Percentiles rank a stretch among this genome's conserved stretches.
These are phyloP conservation scores for Mortierella sp. DNA, from an alignment of 371 early-diverging fungal genomes.

Conservation along the genomic window DNA sequence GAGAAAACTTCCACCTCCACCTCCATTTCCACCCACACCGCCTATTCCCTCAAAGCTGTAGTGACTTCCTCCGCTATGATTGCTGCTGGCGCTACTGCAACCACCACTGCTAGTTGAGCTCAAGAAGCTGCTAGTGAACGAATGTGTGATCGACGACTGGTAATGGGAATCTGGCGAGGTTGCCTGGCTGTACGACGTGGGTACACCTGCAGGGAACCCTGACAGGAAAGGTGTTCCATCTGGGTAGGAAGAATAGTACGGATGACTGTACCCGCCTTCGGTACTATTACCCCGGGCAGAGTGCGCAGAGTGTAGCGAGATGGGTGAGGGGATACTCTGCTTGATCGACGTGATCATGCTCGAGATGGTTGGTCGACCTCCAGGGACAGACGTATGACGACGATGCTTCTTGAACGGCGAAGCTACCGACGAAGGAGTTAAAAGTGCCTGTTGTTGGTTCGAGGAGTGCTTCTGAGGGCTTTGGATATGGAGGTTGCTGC, in stretches of 20 bases:
- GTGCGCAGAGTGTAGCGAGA: slow-evolving; percentile 23
- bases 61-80: neutral
- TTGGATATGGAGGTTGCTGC: neutral
- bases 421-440: neutral
- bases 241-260: slow-evolving; percentile 23
- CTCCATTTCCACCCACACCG: neutral
- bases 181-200: slow-evolving; percentile 27
- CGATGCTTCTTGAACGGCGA: slow-evolving; percentile 20
- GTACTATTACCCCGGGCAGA: neutral
- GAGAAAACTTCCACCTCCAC: slow-evolving; percentile 14
- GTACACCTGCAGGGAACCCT: neutral
- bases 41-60: neutral
- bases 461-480: neutral
- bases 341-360: slow-evolving; percentile 37
- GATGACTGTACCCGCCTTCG: slow-evolving; percentile 10
- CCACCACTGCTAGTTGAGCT: neutral
- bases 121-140: neutral
- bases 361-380: slow-evolving; percentile 17
- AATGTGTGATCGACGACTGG: neutral
- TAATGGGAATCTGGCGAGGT: slow-evolving; percentile 13
- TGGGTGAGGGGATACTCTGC: slow-evolving; percentile 34
- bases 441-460: neutral
- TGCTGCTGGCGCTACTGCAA: neutral
- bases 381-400: slow-evolving; percentile 23
- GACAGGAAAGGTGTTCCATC: slow-evolving; percentile 30